Conservation (phyloP, 2,329 filamentous ascomycete species). For the Nothopassalora personata region DNA sequence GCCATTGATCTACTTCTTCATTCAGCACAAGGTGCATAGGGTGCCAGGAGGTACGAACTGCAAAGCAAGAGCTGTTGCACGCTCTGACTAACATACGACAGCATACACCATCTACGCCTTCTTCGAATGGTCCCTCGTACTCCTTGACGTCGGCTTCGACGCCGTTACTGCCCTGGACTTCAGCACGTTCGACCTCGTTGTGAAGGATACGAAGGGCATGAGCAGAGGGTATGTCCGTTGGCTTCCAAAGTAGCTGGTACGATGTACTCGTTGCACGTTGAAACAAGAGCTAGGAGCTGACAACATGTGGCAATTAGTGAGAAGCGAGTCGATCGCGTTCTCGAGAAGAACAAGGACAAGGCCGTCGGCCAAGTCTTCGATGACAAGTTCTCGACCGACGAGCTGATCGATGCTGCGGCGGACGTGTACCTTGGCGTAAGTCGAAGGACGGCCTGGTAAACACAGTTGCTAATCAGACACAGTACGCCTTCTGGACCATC, state of each 20-base stretch:
- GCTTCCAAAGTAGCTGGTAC: conserved; percentile 76
- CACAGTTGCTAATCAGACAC: conserved; percentile 11
- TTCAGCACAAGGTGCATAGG: conserved; percentile 95
- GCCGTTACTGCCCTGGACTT: conserved; percentile 92
- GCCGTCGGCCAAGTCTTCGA: conserved; percentile 65
- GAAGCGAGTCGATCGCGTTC: conserved; percentile 26
- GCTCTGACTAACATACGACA: conserved; percentile 35
- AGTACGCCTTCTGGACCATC: conserved; percentile 95
- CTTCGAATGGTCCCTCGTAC: conserved; percentile 92
- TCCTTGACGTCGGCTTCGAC: conserved; percentile 95
- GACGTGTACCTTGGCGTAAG: conserved; percentile 88
- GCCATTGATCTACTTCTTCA: conserved; percentile 92
- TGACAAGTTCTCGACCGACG: conserved; percentile 65
- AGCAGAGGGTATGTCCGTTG: conserved; percentile 98
- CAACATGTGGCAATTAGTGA: conserved; percentile 19
- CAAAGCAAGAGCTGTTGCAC: no score
- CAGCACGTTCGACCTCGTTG: conserved; percentile 74
- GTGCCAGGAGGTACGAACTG: conserved; percentile 88
- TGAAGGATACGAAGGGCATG: conserved; percentile 81
- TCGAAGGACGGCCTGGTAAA: conserved; percentile 13
- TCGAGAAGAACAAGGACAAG: conserved; percentile 58
- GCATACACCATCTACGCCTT: conserved; percentile 97
- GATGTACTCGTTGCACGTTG: conserved; percentile 39
- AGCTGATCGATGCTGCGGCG: conserved; percentile 72
- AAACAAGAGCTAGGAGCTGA: conserved; percentile 3